Percentiles rank a stretch among this genome's conserved stretches.
Conservation (phyloP, 768 basidiomycete genomes). For the Pleurotus giganteus region DNA sequence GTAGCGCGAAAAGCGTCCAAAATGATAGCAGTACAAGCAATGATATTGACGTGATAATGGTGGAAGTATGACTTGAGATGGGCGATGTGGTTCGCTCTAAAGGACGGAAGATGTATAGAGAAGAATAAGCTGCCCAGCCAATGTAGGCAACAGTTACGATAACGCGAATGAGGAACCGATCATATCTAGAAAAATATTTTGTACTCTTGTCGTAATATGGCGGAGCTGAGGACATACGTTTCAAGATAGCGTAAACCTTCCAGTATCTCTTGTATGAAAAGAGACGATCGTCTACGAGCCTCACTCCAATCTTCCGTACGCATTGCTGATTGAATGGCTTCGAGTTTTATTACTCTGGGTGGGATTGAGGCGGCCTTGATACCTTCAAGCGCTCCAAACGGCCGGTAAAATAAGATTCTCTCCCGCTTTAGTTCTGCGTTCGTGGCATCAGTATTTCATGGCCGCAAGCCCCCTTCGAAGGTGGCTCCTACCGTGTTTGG, state of each 20-base stretch:
- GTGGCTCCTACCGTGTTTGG: constrained; percentile 63
- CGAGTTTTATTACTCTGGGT: constrained; percentile 33
- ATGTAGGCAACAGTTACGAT: constrained; percentile 73
- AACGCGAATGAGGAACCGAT: constrained; percentile 64
- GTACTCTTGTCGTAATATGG: not conserved
- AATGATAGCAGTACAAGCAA: constrained; percentile 30
- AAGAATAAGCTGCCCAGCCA: constrained; percentile 75
- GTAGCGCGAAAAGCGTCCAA: constrained; percentile 55
- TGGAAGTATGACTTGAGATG: not conserved
- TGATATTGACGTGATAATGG: constrained; percentile 18
- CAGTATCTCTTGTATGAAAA: constrained; percentile 53
- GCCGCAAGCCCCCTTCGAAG: too few species aligned
- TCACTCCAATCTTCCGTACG: constrained; percentile 37
- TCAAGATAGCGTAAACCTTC: constrained; percentile 75
- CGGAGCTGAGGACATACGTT: constrained; percentile 39
- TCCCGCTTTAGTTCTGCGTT: constrained; percentile 56
- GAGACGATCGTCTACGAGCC: constrained; percentile 46
- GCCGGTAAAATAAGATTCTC: constrained; percentile 61
- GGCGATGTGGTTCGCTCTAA: constrained; percentile 16
- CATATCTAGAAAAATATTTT: constrained; percentile 32
- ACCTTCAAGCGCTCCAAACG: constrained; percentile 50
- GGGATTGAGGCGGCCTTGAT: constrained; percentile 21
- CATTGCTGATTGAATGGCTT: constrained; percentile 46
- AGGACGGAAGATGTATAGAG: constrained; percentile 53
- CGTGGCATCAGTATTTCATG: constrained; percentile 6